Evolutionary conservation across 495 filamentous ascomycete species (phyloP).

Genomic region (Talaromyces wortmannii): DNA sequence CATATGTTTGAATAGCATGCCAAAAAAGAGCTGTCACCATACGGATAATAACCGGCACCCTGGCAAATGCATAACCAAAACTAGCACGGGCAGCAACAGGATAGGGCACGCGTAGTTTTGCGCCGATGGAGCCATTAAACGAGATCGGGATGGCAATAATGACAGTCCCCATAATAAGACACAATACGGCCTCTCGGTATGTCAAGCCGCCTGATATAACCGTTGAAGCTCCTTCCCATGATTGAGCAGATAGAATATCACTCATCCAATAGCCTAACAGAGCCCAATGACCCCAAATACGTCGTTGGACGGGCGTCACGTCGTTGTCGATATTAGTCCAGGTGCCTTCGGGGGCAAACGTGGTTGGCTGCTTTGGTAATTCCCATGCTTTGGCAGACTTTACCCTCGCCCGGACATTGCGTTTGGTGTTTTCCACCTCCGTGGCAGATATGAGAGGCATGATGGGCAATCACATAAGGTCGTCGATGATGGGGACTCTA

Average conservation of each 20-base stretch:
- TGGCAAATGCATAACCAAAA: slow-evolving; percentile 46
- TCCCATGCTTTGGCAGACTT: not conserved
- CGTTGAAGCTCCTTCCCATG: slow-evolving; percentile 31
- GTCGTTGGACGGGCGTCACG: slow-evolving; percentile 31
- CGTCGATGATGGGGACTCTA: too few species aligned
- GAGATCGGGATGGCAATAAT: slow-evolving; percentile 35
- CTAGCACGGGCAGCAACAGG: slow-evolving; percentile 30
- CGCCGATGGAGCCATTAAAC: slow-evolving; percentile 41
- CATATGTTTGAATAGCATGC: slow-evolving; percentile 32
- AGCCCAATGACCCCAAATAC: slow-evolving; percentile 34
- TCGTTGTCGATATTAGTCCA: slow-evolving; percentile 42
- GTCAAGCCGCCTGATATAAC: slow-evolving; percentile 45
- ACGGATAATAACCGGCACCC: slow-evolving; percentile 30
- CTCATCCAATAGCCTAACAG: slow-evolving; percentile 43
- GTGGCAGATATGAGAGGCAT: not conserved
- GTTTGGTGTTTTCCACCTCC: not conserved
- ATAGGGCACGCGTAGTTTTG: slow-evolving; percentile 35
- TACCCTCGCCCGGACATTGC: not conserved
- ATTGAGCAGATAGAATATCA: slow-evolving; percentile 36
- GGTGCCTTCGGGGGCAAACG: not conserved
- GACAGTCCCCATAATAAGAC: slow-evolving; percentile 23
- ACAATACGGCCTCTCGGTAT: slow-evolving; percentile 18
- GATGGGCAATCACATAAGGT: not conserved
- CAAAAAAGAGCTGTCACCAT: slow-evolving; percentile 40
- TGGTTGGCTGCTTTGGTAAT: not conserved